phyloP scores from a whole-genome alignment of 2,329 filamentous ascomycete species.

The Cercospora sp. region DNA sequence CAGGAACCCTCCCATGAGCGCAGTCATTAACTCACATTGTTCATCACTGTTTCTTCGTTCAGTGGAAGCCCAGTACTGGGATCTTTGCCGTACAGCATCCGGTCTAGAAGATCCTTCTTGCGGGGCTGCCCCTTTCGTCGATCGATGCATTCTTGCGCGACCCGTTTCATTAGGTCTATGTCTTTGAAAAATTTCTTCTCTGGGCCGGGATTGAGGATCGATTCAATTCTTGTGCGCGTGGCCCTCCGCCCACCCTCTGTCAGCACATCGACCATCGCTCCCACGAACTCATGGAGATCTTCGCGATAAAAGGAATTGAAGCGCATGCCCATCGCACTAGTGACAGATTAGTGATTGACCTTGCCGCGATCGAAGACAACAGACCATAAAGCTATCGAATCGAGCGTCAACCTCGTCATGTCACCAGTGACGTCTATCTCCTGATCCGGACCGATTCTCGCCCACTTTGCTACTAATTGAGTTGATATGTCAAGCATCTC shows the following conservation, averaged over 20 bases:
- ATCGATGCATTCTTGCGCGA: slow-evolving; percentile 68
- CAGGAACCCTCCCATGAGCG: background rate
- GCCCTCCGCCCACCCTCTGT: slow-evolving; percentile 42
- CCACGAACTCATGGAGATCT: slow-evolving; percentile 60
- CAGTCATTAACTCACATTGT: slow-evolving; percentile 49
- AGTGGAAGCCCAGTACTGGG: slow-evolving; percentile 63
- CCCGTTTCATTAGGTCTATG: slow-evolving; percentile 58
- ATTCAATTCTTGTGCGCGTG: slow-evolving; percentile 45
- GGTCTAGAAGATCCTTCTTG: slow-evolving; percentile 63
- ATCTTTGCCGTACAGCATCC: slow-evolving; percentile 69
- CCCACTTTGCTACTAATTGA: slow-evolving; percentile 40
- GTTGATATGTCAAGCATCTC: slow-evolving; percentile 39
- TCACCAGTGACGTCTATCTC: slow-evolving; percentile 65
- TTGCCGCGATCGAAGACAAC: background rate
- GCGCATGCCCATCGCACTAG: slow-evolving; percentile 52
- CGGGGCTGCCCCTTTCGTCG: slow-evolving; percentile 60
- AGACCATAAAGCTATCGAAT: slow-evolving; percentile 64
- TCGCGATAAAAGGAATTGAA: slow-evolving; percentile 71
- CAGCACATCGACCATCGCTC: slow-evolving; percentile 65
- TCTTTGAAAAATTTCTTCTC: slow-evolving; percentile 57
- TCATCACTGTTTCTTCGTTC: slow-evolving; percentile 62
- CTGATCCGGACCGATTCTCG: slow-evolving; percentile 53
- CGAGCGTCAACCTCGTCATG: slow-evolving; percentile 71
- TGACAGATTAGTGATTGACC: background rate
- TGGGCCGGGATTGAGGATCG: slow-evolving; percentile 10